A percentile compares a stretch with the other conserved stretches of the same genome.
Conservation (phyloP, 805 yeast genomes). For the Sugiyamaella americana region DNA sequence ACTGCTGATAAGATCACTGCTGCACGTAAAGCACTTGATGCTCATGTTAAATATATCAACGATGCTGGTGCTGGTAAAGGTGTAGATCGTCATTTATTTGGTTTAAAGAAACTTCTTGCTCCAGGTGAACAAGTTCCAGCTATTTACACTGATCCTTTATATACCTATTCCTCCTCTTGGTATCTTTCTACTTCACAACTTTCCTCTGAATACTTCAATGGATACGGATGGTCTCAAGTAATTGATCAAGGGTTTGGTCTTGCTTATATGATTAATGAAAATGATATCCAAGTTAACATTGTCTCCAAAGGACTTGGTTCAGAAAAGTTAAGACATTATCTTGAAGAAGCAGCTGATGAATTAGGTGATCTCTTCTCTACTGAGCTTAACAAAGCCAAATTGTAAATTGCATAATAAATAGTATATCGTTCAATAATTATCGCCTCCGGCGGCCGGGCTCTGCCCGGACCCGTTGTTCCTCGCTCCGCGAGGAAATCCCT, state of each 20-base stretch:
- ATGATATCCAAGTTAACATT: slow-evolving; percentile 80
- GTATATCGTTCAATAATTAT: background rate
- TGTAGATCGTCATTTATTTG: slow-evolving; percentile 89
- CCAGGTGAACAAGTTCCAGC: slow-evolving; percentile 55
- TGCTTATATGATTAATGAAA: slow-evolving; percentile 85
- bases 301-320: slow-evolving; percentile 58
- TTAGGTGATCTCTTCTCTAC: slow-evolving; percentile 54
- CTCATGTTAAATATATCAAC: slow-evolving; percentile 68
- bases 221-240: slow-evolving; percentile 96
- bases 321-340: slow-evolving; percentile 50
- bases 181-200: slow-evolving; percentile 82
- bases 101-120: slow-evolving; percentile 65
- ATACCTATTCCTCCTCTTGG: slow-evolving; percentile 76
- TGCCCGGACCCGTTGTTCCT: too few relatives aligned
- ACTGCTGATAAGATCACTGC: slow-evolving; percentile 54
- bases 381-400: slow-evolving; percentile 21
- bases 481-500: too few relatives aligned
- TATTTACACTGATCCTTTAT: slow-evolving; percentile 70
- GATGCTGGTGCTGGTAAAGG: slow-evolving; percentile 83
- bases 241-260: slow-evolving; percentile 89
- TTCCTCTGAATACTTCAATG: slow-evolving; percentile 76
- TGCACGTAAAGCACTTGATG: slow-evolving; percentile 63
- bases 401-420: background rate
- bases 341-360: slow-evolving; percentile 76
- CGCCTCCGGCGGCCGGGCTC: too few relatives aligned